phyloP scores from a whole-genome alignment of 106 monocot species.

The Dendrobium catenatum region DNA sequence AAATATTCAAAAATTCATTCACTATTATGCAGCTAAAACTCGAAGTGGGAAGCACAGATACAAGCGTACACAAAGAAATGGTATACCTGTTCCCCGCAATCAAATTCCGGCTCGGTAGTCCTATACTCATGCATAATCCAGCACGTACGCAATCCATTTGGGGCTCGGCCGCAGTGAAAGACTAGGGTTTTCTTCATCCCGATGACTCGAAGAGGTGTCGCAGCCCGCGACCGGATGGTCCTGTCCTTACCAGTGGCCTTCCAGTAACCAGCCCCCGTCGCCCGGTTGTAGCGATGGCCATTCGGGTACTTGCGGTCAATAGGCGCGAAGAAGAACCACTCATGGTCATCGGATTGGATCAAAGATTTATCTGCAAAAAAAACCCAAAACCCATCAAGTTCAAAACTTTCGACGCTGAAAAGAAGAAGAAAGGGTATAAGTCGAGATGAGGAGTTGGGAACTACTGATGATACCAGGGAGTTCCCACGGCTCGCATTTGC shows the following conservation, averaged over 20 bases:
- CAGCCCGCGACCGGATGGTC: constrained; percentile 1
- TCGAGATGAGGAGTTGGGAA: background rate
- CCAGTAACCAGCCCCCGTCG: constrained; percentile 16
- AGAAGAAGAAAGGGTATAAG: background rate
- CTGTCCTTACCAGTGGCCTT: constrained; percentile 23
- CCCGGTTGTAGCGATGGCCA: constrained; percentile 12
- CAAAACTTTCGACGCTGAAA: background rate
- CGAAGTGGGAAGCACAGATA: background rate
- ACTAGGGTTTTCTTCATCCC: constrained; percentile 26
- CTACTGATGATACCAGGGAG: constrained; percentile 42
- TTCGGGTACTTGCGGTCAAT: constrained; percentile 21
- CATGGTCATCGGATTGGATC: constrained; percentile 14
- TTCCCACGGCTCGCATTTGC: constrained; percentile 79
- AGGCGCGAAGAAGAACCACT: constrained; percentile 24
- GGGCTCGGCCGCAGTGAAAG: constrained; percentile 18
- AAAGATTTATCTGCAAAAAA: constrained; percentile 14
- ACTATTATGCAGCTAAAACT: background rate
- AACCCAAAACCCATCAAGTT: background rate
- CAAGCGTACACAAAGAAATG: background rate
- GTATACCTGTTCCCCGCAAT: constrained; percentile 12
- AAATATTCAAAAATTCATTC: background rate
- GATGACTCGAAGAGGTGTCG: background rate
- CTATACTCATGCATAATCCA: constrained; percentile 28
- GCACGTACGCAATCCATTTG: constrained; percentile 9
- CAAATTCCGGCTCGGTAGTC: constrained; percentile 19